Base-by-base conservation (phyloP, 2,329 filamentous ascomycete genomes). In the Zalaria obscura region DNA sequence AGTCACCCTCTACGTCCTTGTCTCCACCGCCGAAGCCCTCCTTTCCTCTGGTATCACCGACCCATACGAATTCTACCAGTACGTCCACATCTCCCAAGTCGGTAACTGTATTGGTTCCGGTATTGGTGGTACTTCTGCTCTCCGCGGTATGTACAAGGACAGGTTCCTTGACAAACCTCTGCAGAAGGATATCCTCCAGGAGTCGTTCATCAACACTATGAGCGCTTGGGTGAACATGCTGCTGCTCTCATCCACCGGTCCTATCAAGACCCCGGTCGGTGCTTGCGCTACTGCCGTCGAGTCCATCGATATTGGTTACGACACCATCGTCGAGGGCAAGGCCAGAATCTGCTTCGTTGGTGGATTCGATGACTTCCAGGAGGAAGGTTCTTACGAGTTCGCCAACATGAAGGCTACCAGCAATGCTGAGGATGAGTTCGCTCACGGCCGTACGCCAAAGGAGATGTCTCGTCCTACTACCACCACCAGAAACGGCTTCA, bases 141-240 rank as follows among this genome's bases (percentile, higher is more conserved):
- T 98, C 50, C 81, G 87, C 55, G 89, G 89, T 54, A 98, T 98
- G 89, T 94, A 96, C 73, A 91, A 89, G 65, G 89, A 95, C 63
- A 83, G 91, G 45, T 96, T 81, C 77, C 74, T 96, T 48, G 91
- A 98, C 68, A 91, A 88, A 69, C 91, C 89, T 42, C 76, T 98
- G 39, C 93, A 98, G 67, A 98, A 96, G 67, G 91, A 98, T 59
- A 95, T 98, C 59, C 75, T 98, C 9, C 93, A 98, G 60, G 91
- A 98, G 67, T 96, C 91, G 8, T 98, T 98, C 73, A 96, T 98
- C 75, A 98, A 98, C 73, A 98, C 91, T 42, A 98, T 98, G 89
- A 82, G 85, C 53, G 91, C 91, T 10, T 98, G 91, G 91, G 88
- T 98, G 44, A 98, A 98, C 72, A 98, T 98, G 91, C 71, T 98